Conservation (phyloP, 140 eudicot genomes). For the Oenanthe javanica region DNA sequence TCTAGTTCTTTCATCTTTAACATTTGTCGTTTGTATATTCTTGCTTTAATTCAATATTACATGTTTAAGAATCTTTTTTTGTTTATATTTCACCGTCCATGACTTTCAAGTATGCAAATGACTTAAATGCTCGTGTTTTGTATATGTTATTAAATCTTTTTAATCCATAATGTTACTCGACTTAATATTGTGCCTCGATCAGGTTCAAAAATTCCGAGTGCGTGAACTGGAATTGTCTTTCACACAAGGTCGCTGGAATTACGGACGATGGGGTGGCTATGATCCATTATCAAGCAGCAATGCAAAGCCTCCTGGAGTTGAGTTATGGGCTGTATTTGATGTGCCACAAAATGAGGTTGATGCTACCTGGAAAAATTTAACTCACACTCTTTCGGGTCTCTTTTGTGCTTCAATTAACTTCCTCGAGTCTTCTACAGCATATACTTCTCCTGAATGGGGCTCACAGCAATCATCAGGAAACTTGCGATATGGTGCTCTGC, state of each 20-base stretch:
- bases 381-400: constrained; percentile 98
- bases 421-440: constrained; percentile 78
- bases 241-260: constrained; percentile 99
- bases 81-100: background rate
- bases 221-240: constrained; percentile 91
- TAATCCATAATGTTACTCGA: constrained; percentile 7
- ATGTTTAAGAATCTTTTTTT: background rate
- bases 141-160: background rate
- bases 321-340: constrained; percentile 92
- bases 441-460: constrained; percentile 84
- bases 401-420: constrained; percentile 97
- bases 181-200: constrained; percentile 22
- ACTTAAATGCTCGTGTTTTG: background rate
- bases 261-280: constrained; percentile 95
- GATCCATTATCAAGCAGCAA: constrained; percentile 75
- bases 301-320: constrained; percentile 99
- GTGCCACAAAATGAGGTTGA: constrained; percentile 71
- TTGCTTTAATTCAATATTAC: background rate
- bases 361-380: constrained; percentile 85
- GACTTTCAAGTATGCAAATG: background rate
- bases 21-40: background rate
- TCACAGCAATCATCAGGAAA: constrained; percentile 53
- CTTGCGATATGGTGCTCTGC: constrained; percentile 79
- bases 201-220: constrained; percentile 77
- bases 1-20: background rate